Evolutionary conservation across 352 stramenopile species (phyloP).

Genomic region (Globisporangium carolinianum): DNA sequence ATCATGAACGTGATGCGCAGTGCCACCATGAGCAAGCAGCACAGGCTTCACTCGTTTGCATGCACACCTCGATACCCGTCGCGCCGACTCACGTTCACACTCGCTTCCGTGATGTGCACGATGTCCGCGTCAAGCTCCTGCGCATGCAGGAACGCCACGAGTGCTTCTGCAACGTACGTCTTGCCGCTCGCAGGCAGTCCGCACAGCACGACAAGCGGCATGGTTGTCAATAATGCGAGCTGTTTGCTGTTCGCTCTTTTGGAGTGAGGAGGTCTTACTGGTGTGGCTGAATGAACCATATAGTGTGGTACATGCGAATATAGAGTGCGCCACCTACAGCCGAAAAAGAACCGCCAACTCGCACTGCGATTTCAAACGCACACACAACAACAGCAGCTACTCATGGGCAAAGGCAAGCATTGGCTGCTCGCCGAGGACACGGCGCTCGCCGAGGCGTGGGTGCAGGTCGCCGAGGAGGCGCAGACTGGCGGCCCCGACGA

Average conservation of each 20-base stretch:
- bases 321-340: too few relatives aligned
- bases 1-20: too few relatives aligned
- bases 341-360: too few relatives aligned
- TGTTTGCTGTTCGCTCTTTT: too few relatives aligned
- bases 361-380: too few relatives aligned
- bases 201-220: constrained; percentile 75
- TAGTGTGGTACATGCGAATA: too few relatives aligned
- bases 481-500: constrained; percentile 4
- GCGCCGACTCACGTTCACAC: constrained; percentile 50
- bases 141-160: constrained; percentile 35
- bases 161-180: constrained; percentile 39
- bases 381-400: background rate
- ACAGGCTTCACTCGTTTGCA: background rate
- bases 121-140: constrained; percentile 35
- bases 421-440: constrained; percentile 12
- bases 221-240: constrained; percentile 8
- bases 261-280: too few relatives aligned
- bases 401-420: constrained; percentile 15
- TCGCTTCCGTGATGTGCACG: constrained; percentile 48
- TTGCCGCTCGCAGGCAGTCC: constrained; percentile 68
- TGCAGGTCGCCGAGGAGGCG: constrained; percentile 8
- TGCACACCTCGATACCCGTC: constrained; percentile 53
- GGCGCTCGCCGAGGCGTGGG: constrained; percentile 14
- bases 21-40: too few relatives aligned
- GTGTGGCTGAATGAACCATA: too few relatives aligned